Conservation (phyloP, 176 grass and related monocot genomes). For the Cenchrus purpureus region DNA sequence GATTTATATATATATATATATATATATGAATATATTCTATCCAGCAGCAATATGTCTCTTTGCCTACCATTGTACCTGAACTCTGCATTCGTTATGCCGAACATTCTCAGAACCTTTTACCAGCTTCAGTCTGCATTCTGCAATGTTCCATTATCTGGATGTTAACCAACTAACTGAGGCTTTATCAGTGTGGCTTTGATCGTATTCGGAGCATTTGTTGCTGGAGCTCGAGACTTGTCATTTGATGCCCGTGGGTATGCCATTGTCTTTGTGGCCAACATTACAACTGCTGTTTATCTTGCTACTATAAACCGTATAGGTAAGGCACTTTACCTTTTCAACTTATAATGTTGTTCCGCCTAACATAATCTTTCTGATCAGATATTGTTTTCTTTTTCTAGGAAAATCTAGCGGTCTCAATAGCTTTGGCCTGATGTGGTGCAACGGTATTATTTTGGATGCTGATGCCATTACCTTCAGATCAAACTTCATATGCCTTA, state of each 20-base stretch:
- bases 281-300: conserved; percentile 98
- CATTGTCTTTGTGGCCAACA: conserved; percentile 91
- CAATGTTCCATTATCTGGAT: conserved; percentile 42
- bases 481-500: conserved; percentile 5
- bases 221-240: conserved; percentile 91
- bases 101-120: background rate
- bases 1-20: background rate
- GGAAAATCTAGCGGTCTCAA: conserved; percentile 95
- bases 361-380: conserved; percentile 23
- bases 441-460: conserved; percentile 78
- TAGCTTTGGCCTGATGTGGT: conserved; percentile 99
- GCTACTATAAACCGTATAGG: conserved; percentile 96
- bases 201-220: conserved; percentile 92
- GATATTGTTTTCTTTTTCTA: conserved; percentile 43
- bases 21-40: no score
- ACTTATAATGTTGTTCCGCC: conserved; percentile 5
- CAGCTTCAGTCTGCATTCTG: conserved; percentile 33
- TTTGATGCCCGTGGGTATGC: conserved; percentile 90
- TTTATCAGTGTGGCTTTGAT: conserved; percentile 97
- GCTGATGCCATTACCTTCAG: conserved; percentile 16
- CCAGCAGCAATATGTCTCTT: background rate
- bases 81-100: conserved; percentile 5
- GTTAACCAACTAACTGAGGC: conserved; percentile 57
- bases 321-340: conserved; percentile 43
- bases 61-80: background rate